Base-by-base conservation (phyloP, 306 rosid genomes). In the Mucuna pruriens region DNA sequence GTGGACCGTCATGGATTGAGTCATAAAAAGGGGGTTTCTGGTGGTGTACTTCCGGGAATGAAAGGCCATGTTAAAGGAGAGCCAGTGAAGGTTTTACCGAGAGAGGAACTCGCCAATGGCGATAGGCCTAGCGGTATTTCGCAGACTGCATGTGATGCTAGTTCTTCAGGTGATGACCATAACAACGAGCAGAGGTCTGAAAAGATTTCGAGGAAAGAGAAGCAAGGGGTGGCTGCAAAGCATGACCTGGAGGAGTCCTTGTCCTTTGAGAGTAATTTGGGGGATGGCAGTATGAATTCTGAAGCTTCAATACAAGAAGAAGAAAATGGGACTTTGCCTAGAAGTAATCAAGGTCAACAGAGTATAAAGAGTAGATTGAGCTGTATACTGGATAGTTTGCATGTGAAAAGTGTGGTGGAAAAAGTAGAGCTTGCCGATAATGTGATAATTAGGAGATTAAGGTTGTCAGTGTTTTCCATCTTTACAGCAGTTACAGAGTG, bases 341-440 rank as follows among this genome's bases (percentile, higher is more conserved):
- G 71, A 45, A 68, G 80, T 73, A 83, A 88, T 66, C 70, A 75
- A 68, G 88, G 78, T 58, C 84, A 49, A 71, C 86, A 76, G 74
- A 84, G 78, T 77, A 57, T 83, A 33, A 85, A 76, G 83, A 85
- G 86, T 72, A 82, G 86, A 62, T 76, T 78, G 71, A 78, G 80
- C 74, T 73, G 38, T 82, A 82, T 86, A 38, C 84, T 87, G 70
- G 87, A 82, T 84, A 70, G 78, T 71, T 84, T 86, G 84, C 88
- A 81, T 77, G 77, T 91, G 22, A 90, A 75, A 82, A 85, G 55
- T 70, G 16, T 88, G 79, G 55, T 85, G 57, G 92, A 80, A 67
- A 87, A 81, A 48, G 7, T 80, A 25, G 91, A 88, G 82, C 79
- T 91, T 81, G 77, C 94, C 17, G 89, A 91, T 87, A 85, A 83